Conservation (phyloP, 176 grass and related monocot genomes). For the Lolium perenne region DNA sequence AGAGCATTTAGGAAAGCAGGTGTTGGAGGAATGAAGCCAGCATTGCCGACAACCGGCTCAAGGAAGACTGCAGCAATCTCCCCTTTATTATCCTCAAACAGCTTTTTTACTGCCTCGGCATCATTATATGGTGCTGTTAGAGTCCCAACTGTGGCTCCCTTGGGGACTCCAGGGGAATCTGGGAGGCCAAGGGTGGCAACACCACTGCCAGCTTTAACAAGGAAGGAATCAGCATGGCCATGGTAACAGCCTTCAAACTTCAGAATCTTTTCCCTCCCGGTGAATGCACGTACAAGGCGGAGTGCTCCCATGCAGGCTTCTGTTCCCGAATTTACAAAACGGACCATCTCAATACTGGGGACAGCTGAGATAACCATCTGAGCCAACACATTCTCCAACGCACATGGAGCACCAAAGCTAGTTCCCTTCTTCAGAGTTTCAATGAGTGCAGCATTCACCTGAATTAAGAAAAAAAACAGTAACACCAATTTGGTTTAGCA, state of each 20-base stretch:
- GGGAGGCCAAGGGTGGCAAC: conserved; percentile 98
- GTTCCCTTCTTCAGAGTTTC: conserved; percentile 98
- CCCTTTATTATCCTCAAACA: conserved; percentile 87
- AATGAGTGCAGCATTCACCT: conserved; percentile 90
- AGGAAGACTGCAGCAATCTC: conserved; percentile 89
- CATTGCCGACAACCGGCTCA: conserved; percentile 95
- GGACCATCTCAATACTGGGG: conserved; percentile 94
- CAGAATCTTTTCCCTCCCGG: conserved; percentile 79
- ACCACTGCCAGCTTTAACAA: conserved; percentile 97
- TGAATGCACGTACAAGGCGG: conserved; percentile 95
- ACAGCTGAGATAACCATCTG: conserved; percentile 96
- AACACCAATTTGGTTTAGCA: neutral
- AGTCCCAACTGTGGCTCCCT: conserved; percentile 72
- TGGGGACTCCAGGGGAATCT: conserved; percentile 93
- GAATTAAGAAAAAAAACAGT: conserved; percentile 16
- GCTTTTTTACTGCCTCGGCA: conserved; percentile 63
- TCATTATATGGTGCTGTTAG: conserved; percentile 93
- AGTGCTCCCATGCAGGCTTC: conserved; percentile 99
- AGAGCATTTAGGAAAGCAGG: conserved; percentile 73
- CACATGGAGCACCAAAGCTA: conserved; percentile 97
- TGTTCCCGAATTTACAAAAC: conserved; percentile 98
- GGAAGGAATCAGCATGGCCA: conserved; percentile 93
- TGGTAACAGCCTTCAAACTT: conserved; percentile 99
- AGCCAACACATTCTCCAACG: conserved; percentile 84
- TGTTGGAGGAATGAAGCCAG: conserved; percentile 83